Evolutionary conservation across 306 rosid genomes (phyloP), one percentile per base, ranked within the genome.

Genomic region (Vigna reflexopilosa): DNA sequence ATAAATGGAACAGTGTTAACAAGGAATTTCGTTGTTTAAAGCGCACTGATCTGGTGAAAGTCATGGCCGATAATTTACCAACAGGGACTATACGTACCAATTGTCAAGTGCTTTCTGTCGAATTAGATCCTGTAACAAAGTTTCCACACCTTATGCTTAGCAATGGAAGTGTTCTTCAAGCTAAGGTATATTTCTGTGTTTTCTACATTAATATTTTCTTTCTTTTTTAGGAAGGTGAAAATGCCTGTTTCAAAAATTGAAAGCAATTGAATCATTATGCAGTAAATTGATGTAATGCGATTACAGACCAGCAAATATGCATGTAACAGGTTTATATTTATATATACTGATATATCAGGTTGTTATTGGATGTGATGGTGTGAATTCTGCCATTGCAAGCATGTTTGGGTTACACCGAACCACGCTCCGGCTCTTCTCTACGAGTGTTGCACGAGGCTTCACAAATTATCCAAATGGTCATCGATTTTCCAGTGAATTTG

Each of bases 321-420:
- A 24, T 24, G 28, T 24, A 24, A 24, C 28, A 26, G 28, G 28
- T 26, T 26, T 26, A 2, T 26, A 26, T 26, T 9, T 42, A 42
- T 42, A 7, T 38, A 38, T 38, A 7, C 9, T 6, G 7, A 4
- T 42, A 26, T 26, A 67, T 54, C 72, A 89, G 88, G 83, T 81
- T 76, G 83, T 90, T 28, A 76, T 88, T 54, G 91, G 94, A 76
- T 90, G 91, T 48, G 91, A 90, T 76, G 94, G 94, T 26, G 86
- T 85, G 65, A 82, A 80, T 74, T 88, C 91, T 7, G 24, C 28
- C 2, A 77, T 84, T 20, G 88, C 84, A 14, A 83, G 62, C 50
- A 78, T 80, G 65, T 70, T 88, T 13, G 81, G 78, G 69, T 54
- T 86, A 51, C 68, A 86, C 7, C 48, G 69, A 11, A 26, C 9